A percentile compares a stretch with the other conserved stretches of the same genome.
These are phyloP conservation scores for Stagonosporopsis rhizophila DNA, from an alignment of 2,329 filamentous ascomycete species.

Conservation along the genomic window DNA sequence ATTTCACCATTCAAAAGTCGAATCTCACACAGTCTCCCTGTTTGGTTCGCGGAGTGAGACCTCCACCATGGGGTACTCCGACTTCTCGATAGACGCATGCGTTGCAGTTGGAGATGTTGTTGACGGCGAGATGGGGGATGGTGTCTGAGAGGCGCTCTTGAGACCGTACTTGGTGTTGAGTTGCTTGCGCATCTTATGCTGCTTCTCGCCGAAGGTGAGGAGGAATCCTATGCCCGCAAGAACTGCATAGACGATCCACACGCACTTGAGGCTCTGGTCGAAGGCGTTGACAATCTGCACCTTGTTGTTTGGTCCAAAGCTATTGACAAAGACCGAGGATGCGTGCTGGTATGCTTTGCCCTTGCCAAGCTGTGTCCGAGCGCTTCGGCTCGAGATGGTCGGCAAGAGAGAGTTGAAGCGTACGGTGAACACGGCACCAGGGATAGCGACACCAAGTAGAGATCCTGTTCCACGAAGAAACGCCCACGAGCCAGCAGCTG, in stretches of 20 bases:
- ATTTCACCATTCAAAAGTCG: not conserved
- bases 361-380: conserved; percentile 15
- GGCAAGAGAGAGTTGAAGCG: conserved; percentile 26
- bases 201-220: conserved; percentile 45
- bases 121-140: not conserved
- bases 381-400: conserved; percentile 13
- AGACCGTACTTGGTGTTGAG: conserved; percentile 53
- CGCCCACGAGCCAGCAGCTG: conserved; percentile 36
- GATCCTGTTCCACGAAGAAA: conserved; percentile 41
- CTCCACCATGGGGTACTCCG: conserved; percentile 5
- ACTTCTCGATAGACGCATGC: not conserved
- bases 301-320: conserved; percentile 23
- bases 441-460: conserved; percentile 41
- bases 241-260: conserved; percentile 49
- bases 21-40: not conserved
- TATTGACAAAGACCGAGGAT: conserved; percentile 26
- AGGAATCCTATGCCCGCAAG: conserved; percentile 45
- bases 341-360: conserved; percentile 42
- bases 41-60: not conserved
- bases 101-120: not conserved
- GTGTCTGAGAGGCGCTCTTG: conserved; percentile 29
- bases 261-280: conserved; percentile 42
- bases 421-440: conserved; percentile 40
- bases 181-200: conserved; percentile 48
- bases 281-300: conserved; percentile 46